These are phyloP conservation scores for Globisporangium sylvaticum DNA, from an alignment of 352 stramenopile genomes.

Conservation along the genomic window DNA sequence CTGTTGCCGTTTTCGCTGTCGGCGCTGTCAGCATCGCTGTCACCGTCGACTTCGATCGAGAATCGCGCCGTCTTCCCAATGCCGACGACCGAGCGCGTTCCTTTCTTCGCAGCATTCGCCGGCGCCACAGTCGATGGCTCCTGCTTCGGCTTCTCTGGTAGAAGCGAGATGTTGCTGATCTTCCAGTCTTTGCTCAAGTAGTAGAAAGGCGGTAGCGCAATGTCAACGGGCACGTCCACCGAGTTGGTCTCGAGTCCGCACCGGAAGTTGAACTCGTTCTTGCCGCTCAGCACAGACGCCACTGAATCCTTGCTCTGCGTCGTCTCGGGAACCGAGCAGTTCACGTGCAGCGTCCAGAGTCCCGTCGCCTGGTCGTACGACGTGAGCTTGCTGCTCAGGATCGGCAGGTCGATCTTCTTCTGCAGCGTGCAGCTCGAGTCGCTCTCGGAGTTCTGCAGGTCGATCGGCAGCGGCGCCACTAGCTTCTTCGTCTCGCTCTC, in stretches of 20 bases:
- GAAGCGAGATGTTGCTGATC: conserved; percentile 21
- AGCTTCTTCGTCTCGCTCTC: conserved; percentile 11
- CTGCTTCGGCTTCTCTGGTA: not conserved
- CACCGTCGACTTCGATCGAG: conserved; percentile 12
- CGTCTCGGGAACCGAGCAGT: conserved; percentile 17
- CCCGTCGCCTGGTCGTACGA: conserved; percentile 9
- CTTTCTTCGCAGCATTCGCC: not conserved
- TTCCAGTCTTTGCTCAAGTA: conserved; percentile 17
- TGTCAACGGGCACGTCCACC: conserved; percentile 16
- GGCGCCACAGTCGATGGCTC: conserved; percentile 13
- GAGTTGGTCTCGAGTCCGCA: conserved; percentile 14
- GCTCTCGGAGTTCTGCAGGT: conserved; percentile 12
- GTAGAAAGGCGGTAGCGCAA: conserved; percentile 15
- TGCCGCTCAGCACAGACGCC: conserved; percentile 1
- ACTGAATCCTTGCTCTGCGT: conserved; percentile 9
- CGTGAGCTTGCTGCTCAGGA: conserved; percentile 15
- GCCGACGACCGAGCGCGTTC: conserved; percentile 1
- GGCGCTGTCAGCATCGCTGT: conserved; percentile 3
- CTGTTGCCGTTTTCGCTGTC: not conserved
- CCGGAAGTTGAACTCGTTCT: conserved; percentile 16
- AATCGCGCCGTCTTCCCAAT: conserved; percentile 15
- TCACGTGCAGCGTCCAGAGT: conserved; percentile 21
- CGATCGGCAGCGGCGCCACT: conserved; percentile 5
- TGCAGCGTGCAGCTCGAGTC: conserved; percentile 19
- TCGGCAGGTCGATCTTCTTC: conserved; percentile 14